Base-by-base conservation (phyloP, 257 asterid genomes). In the Capsicum rhomboideum region DNA sequence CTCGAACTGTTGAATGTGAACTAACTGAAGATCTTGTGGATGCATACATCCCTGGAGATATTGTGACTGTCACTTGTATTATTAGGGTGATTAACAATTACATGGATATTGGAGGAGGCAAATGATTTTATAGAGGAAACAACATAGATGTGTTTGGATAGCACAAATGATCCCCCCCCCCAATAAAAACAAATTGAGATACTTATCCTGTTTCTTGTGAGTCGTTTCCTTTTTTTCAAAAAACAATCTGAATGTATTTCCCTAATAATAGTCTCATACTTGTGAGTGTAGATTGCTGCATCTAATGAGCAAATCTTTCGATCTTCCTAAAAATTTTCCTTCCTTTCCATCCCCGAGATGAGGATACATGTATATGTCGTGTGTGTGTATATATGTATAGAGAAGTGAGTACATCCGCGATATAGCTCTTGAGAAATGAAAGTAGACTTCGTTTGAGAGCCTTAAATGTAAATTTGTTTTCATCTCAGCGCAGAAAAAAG, bases 21-120 rank as follows among this genome's bases (percentile, higher is more conserved):
- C 89, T 96, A 89, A 91, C 97, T 67, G 97, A 92, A 89, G 98
- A 96, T 90, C 93, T 96, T 61, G 99, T 94, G 86, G 99, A 96
- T 92, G 94, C 94, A 85, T 94, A 98, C 91, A 93, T 96, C 85
- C 99, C 99, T 86, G 99, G 98, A 53, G 99, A 96, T 87, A 87
- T 94, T 84, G 99, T 93, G 84, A 96, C 97, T 82, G 97, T 91
- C 84, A 91, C 96, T 87, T 98, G 99, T 80, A 91, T 94, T 84
- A 92, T 96, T 83, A 90, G 97, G 85, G 93, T 93, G 90, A 94
- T 96, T 82, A 96, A 94, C 90, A 96, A 91, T 90, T 94, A 94
- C 92, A 96, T 94, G 98, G 99, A 96, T 87, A 94, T 96, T 85
- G 99, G 99, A 78, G 99, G 99, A 93, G 99, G 99, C 94, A 91